Percentiles rank a stretch among this genome's conserved stretches.
phyloP scores from a whole-genome alignment of 108 stramenopile genomes.

The Cyclotella sp. region DNA sequence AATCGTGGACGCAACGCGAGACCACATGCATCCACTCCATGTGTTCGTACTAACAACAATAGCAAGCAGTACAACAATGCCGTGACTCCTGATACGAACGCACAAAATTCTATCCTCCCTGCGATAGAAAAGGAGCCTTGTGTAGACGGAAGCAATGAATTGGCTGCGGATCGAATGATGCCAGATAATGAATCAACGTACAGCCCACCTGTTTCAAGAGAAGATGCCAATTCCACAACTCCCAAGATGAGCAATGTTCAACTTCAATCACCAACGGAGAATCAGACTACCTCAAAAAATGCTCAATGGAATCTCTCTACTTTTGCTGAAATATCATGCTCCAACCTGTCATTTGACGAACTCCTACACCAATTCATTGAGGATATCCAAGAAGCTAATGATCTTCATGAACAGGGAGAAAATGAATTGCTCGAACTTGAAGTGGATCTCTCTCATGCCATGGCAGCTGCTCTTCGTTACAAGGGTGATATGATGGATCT shows the following conservation, averaged over 20 bases:
- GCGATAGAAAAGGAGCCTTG: conserved; percentile 1
- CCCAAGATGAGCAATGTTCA: conserved; percentile 48
- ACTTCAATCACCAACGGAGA: neutral
- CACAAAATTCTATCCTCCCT: neutral
- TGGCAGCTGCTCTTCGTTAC: conserved; percentile 36
- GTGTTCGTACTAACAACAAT: neutral
- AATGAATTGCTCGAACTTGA: conserved; percentile 50
- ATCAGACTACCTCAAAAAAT: neutral
- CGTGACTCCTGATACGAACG: neutral
- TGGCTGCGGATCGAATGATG: neutral
- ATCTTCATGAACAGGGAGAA: conserved; percentile 37
- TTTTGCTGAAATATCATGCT: conserved; percentile 12
- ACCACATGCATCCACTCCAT: neutral
- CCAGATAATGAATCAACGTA: neutral
- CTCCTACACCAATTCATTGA: conserved; percentile 37
- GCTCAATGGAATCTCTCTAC: neutral
- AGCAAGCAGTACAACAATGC: neutral
- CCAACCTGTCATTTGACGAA: conserved; percentile 37
- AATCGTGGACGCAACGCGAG: neutral
- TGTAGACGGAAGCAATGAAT: neutral
- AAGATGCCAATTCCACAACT: conserved; percentile 15
- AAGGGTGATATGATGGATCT: conserved; percentile 53
- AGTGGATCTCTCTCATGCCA: conserved; percentile 48
- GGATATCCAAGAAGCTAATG: conserved; percentile 37
- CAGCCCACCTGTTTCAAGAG: conserved; percentile 26